phyloP scores from a whole-genome alignment of 352 stramenopile genomes.

The Pythium insidiosum region DNA sequence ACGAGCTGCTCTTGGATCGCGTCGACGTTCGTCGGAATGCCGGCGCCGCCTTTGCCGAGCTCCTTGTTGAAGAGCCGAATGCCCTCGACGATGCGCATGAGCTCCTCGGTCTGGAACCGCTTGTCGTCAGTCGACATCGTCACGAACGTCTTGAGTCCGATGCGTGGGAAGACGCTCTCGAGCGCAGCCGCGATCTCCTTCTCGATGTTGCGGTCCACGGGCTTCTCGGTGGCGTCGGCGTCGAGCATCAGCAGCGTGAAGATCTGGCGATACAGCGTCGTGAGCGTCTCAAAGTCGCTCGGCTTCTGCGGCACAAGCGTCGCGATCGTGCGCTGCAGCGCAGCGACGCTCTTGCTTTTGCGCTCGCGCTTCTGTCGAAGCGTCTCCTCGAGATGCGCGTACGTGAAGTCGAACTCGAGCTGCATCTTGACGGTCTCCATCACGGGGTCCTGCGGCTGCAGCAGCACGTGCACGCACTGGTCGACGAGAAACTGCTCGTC shows the following conservation, averaged over 20 bases:
- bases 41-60: slow-evolving; percentile 78
- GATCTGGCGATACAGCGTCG: slow-evolving; percentile 87
- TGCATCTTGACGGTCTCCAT: slow-evolving; percentile 95
- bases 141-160: slow-evolving; percentile 92
- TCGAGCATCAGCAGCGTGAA: slow-evolving; percentile 80
- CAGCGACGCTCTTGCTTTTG: slow-evolving; percentile 48
- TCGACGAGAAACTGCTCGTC: slow-evolving; percentile 75
- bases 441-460: slow-evolving; percentile 68
- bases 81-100: slow-evolving; percentile 87
- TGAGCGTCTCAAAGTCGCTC: slow-evolving; percentile 88
- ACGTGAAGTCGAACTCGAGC: slow-evolving; percentile 90
- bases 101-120: slow-evolving; percentile 84
- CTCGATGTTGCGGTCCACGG: slow-evolving; percentile 63
- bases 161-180: slow-evolving; percentile 92
- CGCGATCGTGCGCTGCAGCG: slow-evolving; percentile 70
- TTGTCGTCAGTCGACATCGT: slow-evolving; percentile 87
- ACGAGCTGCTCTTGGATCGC: slow-evolving; percentile 49
- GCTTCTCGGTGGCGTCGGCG: slow-evolving; percentile 19
- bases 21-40: slow-evolving; percentile 56
- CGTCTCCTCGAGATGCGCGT: slow-evolving; percentile 77
- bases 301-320: slow-evolving; percentile 63
- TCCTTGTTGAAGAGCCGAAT: slow-evolving; percentile 93
- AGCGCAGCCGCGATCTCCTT: slow-evolving; percentile 87
- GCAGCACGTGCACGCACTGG: slow-evolving; percentile 61
- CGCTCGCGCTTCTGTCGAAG: slow-evolving; percentile 45